Base-by-base conservation (phyloP, 1,139 yeast genomes). In the Nadsonia commutata region DNA sequence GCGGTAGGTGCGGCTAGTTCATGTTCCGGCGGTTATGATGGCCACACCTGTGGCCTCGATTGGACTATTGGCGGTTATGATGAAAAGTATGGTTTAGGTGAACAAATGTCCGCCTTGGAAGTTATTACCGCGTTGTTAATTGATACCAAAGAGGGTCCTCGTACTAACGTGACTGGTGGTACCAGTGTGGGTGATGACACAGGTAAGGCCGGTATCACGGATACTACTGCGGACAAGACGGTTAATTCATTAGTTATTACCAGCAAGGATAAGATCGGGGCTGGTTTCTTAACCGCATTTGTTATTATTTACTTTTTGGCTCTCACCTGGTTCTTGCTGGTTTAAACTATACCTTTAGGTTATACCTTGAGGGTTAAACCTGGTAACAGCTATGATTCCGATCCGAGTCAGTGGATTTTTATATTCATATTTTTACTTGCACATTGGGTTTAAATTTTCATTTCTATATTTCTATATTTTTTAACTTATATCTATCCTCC, bases 91-190 rank as follows among this genome's bases (percentile, higher is more conserved):
- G 97, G 97, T n/a, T 70, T 88, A 37, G 97, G 97, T 50, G 96
- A 88, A 62, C 95, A 88, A 61, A 83, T 88, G 82, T 63, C 77
- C 41, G 94, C 96, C 0, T 66, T 86, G 46, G 96, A 86, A 58
- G 76, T 21, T 9, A 42, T 42, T 41, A 33, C 68, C 67, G 49
- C 75, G 71, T 19, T 71, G 76, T 47, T 86, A 82, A 31, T 76
- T 66, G 48, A 76, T 82, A 7, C 69, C 73, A 17, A 52, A 55
- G 59, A 62, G 4, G 62, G 61, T 0, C 74, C 75, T 5, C 62
- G 56, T 42, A 65, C 71, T 3, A 60, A 62, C 31, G 38, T 46
- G 7, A 65, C 68, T 13, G 83, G 81, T 45, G 81, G 80, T 23
- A 54, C 74, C 5, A 68, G 77, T 1, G 49, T 50, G 21, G 67